Percentiles rank a stretch among this genome's conserved stretches.
Conservation (phyloP, 164 flowering plant genomes). For the Chimonanthus salicifolius region DNA sequence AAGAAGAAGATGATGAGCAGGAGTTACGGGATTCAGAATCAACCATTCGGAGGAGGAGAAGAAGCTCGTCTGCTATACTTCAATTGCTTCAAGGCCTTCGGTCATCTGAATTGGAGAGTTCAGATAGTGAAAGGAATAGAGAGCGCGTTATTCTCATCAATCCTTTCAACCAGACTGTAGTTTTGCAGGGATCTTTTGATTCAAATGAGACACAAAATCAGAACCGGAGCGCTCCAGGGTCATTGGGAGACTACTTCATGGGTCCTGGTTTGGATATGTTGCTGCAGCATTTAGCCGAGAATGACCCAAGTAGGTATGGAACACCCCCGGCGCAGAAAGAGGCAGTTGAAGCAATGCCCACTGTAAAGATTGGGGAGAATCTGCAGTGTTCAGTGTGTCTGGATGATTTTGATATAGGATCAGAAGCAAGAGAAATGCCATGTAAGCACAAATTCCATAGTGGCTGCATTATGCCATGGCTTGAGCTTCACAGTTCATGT, state of each 20-base stretch:
- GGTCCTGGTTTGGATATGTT: constrained; percentile 72
- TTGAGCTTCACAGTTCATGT: constrained; percentile 86
- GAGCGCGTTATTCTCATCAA: constrained; percentile 57
- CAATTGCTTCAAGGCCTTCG: constrained; percentile 23
- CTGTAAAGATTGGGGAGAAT: constrained; percentile 39
- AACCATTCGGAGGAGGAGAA: constrained; percentile 27
- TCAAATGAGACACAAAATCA: constrained; percentile 15
- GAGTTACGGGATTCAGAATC: constrained; percentile 30
- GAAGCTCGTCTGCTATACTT: constrained; percentile 50
- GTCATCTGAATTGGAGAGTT: constrained; percentile 33
- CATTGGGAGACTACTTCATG: constrained; percentile 67
- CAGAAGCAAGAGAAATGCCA: constrained; percentile 79
- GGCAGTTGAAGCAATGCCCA: constrained; percentile 72
- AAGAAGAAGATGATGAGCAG: constrained; percentile 26
- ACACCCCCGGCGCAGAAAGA: constrained; percentile 82
- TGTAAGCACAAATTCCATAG: constrained; percentile 81
- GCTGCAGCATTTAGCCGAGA: constrained; percentile 84
- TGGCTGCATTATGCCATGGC: constrained; percentile 71
- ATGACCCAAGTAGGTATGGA: constrained; percentile 80
- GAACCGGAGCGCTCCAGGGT: constrained; percentile 26
- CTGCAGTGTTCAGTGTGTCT: constrained; percentile 69
- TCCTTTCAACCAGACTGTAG: constrained; percentile 55
- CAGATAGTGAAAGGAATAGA: constrained; percentile 25
- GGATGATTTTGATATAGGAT: constrained; percentile 67
- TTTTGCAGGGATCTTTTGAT: constrained; percentile 45